Percentiles rank a stretch among this genome's conserved stretches.
Conservation (phyloP, 768 basidiomycete species). For the Tricholomella constricta region DNA sequence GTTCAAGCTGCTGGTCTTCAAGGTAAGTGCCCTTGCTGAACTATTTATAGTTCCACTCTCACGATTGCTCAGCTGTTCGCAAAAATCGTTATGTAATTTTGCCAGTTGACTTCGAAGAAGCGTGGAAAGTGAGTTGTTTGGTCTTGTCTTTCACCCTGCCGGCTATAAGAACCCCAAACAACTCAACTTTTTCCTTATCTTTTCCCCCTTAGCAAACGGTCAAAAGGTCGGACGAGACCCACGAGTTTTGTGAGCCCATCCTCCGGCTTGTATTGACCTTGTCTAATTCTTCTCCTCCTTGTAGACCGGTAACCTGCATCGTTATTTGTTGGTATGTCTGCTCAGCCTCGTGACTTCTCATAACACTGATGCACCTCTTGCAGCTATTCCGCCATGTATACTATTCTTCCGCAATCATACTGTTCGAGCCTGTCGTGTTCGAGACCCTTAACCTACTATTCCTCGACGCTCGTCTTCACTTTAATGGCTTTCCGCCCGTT, state of each 20-base stretch:
- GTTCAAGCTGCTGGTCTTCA: slow-evolving; percentile 97
- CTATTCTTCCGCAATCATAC: slow-evolving; percentile 17
- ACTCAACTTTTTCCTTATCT: slow-evolving; percentile 37
- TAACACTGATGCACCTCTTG: background rate
- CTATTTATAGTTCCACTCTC: background rate
- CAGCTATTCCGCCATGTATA: slow-evolving; percentile 19
- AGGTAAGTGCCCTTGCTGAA: slow-evolving; percentile 48
- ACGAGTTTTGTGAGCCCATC: slow-evolving; percentile 84
- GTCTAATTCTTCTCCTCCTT: slow-evolving; percentile 8
- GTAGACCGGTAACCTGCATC: slow-evolving; percentile 39
- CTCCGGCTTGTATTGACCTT: slow-evolving; percentile 5
- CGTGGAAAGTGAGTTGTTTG: slow-evolving; percentile 94
- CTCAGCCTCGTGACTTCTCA: background rate
- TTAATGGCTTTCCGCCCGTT: slow-evolving; percentile 71
- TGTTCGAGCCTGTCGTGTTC: slow-evolving; percentile 5
- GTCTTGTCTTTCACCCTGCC: slow-evolving; percentile 40
- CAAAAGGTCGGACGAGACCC: slow-evolving; percentile 94
- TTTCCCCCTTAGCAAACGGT: slow-evolving; percentile 78
- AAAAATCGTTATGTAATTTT: slow-evolving; percentile 98
- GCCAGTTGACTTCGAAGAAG: slow-evolving; percentile 97
- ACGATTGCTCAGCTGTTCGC: slow-evolving; percentile 70
- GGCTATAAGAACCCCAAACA: slow-evolving; percentile 25
- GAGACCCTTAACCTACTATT: background rate
- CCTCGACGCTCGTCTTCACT: slow-evolving; percentile 69
- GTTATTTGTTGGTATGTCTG: slow-evolving; percentile 25